Evolutionary conservation across 805 yeast genomes (phyloP).

Genomic region (Torulaspora franciscae): DNA sequence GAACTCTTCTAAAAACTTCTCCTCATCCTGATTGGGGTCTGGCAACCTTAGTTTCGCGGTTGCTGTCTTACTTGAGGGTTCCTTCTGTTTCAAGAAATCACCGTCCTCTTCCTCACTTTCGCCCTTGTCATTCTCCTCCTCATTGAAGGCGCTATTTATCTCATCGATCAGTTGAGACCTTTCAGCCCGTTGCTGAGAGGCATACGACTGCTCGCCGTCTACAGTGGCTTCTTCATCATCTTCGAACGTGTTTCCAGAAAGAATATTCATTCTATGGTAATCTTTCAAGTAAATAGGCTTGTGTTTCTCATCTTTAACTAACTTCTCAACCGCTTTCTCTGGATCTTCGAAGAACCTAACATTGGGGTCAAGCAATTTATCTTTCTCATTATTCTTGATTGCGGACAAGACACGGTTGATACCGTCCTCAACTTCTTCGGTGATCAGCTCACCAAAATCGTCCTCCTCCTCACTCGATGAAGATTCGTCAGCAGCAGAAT

Average conservation of each 20-base stretch:
- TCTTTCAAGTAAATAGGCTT: conserved; percentile 89
- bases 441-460: conserved; percentile 81
- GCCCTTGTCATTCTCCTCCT: conserved; percentile 43
- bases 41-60: conserved; percentile 44
- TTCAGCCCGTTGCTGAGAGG: conserved; percentile 69
- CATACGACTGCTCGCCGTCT: conserved; percentile 55
- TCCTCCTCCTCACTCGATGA: conserved; percentile 64
- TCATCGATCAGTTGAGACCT: conserved; percentile 68
- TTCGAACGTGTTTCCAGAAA: conserved; percentile 57
- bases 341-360: conserved; percentile 71
- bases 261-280: conserved; percentile 77
- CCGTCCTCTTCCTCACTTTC: conserved; percentile 40
- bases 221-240: conserved; percentile 47
- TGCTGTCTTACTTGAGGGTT: conserved; percentile 32
- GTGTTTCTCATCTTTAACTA: conserved; percentile 37
- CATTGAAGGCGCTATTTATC: conserved; percentile 63
- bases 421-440: conserved; percentile 79
- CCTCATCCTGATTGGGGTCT: conserved; percentile 58
- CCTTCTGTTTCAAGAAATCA: conserved; percentile 58
- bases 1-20: conserved; percentile 68
- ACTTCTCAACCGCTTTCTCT: conserved; percentile 38
- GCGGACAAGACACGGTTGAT: conserved; percentile 68
- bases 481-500: conserved; percentile 40
- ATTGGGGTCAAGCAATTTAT: conserved; percentile 55
- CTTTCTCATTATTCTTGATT: conserved; percentile 60